phyloP scores from a whole-genome alignment of 169 alveolate genomes.

The Amoebophrya sp. region DNA sequence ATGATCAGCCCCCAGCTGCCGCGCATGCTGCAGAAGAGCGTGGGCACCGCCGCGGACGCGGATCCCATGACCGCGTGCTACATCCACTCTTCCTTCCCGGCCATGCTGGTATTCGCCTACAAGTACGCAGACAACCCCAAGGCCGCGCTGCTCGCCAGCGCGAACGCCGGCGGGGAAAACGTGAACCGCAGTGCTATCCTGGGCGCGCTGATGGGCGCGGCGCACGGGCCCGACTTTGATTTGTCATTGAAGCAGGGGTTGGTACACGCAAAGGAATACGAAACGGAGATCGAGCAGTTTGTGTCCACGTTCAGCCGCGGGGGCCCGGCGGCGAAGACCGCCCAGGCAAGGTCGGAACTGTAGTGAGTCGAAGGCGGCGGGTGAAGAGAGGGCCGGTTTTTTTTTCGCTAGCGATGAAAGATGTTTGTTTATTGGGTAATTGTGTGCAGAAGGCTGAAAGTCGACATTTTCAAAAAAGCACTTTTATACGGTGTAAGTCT shows the following conservation, averaged over 20 bases:
- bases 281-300: background rate
- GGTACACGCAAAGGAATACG: background rate
- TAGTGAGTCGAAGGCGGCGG: no score
- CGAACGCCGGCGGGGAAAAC: conserved; percentile 10
- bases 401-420: no score
- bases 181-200: conserved; percentile 15
- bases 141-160: background rate
- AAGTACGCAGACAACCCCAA: background rate
- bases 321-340: no score
- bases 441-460: no score
- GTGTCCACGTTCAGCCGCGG: background rate
- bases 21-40: background rate
- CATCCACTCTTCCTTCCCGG: background rate
- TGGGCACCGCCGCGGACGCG: background rate
- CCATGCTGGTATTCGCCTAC: background rate
- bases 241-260: background rate
- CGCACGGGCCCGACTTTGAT: background rate
- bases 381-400: no score
- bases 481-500: no score
- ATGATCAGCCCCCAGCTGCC: background rate
- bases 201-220: conserved; percentile 21
- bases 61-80: conserved; percentile 21
- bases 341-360: no score
- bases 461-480: no score
- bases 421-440: no score